Conservation (phyloP, 108 stramenopile genomes). For the Cafeteria roenbergensis region DNA sequence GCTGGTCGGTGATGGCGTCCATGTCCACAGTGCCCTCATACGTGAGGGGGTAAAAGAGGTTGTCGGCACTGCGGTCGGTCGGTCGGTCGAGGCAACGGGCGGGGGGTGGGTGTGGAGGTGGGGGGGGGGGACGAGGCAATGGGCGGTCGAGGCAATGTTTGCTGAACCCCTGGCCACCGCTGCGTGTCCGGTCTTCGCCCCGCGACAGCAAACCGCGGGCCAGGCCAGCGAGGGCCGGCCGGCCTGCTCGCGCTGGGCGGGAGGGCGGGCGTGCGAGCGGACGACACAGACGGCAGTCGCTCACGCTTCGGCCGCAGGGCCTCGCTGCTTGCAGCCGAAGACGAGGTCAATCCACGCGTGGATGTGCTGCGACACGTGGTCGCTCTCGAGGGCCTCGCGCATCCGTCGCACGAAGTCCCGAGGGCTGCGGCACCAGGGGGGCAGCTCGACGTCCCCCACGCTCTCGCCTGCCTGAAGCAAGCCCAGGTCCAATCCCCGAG, state of each 20-base stretch:
- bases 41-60: slow-evolving; percentile 83
- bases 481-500: slow-evolving; percentile 72
- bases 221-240: too few relatives aligned
- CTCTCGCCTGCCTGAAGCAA: slow-evolving; percentile 67
- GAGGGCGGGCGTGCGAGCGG: too few relatives aligned
- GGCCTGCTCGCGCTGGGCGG: too few relatives aligned
- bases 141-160: too few relatives aligned
- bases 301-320: slow-evolving; percentile 60
- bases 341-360: slow-evolving; percentile 94
- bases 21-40: slow-evolving; percentile 94
- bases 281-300: slow-evolving; percentile 79
- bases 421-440: slow-evolving; percentile 67
- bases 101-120: too few relatives aligned
- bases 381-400: slow-evolving; percentile 77
- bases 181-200: too few relatives aligned
- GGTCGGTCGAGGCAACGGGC: too few relatives aligned
- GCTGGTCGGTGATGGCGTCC: slow-evolving; percentile 69
- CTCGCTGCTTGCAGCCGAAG: slow-evolving; percentile 77
- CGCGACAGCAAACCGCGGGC: too few relatives aligned
- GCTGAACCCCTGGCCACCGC: too few relatives aligned
- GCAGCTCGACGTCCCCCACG: slow-evolving; percentile 69
- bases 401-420: slow-evolving; percentile 71
- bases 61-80: too few relatives aligned
- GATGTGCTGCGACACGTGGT: slow-evolving; percentile 59
- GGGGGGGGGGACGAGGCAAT: too few relatives aligned